A percentile compares a stretch with the other conserved stretches of the same genome.
These are phyloP conservation scores for Darksidea phi DNA, from an alignment of 495 filamentous ascomycete species.

Conservation along the genomic window DNA sequence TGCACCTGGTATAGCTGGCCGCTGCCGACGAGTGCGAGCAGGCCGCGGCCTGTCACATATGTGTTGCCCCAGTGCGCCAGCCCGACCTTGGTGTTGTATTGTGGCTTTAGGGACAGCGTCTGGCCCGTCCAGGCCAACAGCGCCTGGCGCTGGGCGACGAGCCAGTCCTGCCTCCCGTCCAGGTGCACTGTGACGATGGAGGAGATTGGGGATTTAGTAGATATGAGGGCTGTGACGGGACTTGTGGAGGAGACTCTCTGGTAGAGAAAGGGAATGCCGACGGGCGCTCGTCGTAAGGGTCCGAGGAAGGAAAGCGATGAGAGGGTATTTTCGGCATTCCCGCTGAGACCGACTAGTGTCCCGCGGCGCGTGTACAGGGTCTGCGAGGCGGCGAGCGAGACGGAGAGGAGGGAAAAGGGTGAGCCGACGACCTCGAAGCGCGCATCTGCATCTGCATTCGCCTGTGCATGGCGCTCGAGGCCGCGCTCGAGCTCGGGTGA, in stretches of 20 bases:
- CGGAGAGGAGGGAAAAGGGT: slow-evolving; percentile 87
- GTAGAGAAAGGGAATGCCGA: slow-evolving; percentile 92
- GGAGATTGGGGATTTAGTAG: slow-evolving; percentile 77
- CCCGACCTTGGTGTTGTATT: slow-evolving; percentile 69
- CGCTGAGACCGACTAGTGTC: slow-evolving; percentile 84
- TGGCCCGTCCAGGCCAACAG: slow-evolving; percentile 96
- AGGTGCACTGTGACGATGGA: slow-evolving; percentile 84
- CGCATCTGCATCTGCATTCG: slow-evolving; percentile 67
- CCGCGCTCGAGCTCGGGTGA: slow-evolving; percentile 19
- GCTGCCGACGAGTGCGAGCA: slow-evolving; percentile 77
- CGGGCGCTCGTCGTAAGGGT: slow-evolving; percentile 70
- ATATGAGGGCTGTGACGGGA: slow-evolving; percentile 81
- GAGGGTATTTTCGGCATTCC: slow-evolving; percentile 71
- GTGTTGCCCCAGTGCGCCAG: slow-evolving; percentile 90
- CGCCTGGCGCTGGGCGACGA: slow-evolving; percentile 78
- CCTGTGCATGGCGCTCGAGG: no score
- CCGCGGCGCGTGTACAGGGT: slow-evolving; percentile 87
- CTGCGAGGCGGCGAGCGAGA: slow-evolving; percentile 87
- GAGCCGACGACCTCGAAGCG: slow-evolving; percentile 88
- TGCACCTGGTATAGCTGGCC: slow-evolving; percentile 84
- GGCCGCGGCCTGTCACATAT: slow-evolving; percentile 77
- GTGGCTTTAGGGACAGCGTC: slow-evolving; percentile 71
- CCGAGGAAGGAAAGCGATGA: slow-evolving; percentile 86
- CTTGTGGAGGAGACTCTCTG: slow-evolving; percentile 82
- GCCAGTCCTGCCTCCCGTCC: slow-evolving; percentile 96